These are phyloP conservation scores for Fusarium subtropicale DNA, from an alignment of 2,329 filamentous ascomycete species.

Conservation along the genomic window DNA sequence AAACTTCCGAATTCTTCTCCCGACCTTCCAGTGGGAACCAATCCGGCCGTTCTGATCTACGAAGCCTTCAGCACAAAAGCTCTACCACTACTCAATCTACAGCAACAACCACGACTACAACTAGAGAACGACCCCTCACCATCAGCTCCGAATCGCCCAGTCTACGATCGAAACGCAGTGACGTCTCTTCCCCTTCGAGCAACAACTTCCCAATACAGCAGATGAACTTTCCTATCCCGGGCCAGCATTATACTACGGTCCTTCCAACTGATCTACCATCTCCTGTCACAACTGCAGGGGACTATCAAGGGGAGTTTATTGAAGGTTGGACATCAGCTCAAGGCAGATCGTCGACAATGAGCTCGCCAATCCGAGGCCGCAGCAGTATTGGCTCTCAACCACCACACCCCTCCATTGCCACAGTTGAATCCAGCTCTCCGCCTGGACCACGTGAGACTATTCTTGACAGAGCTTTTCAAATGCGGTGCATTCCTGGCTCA, in stretches of 20 bases:
- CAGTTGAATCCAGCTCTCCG: slow-evolving; percentile 60
- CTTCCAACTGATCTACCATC: slow-evolving; percentile 68
- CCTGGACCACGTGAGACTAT: slow-evolving; percentile 71
- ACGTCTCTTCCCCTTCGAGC: slow-evolving; percentile 69
- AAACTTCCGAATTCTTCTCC: slow-evolving; percentile 56
- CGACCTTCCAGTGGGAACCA: slow-evolving; percentile 60
- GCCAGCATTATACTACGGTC: slow-evolving; percentile 63
- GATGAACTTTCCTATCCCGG: slow-evolving; percentile 54
- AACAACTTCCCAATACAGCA: slow-evolving; percentile 57
- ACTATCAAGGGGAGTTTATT: slow-evolving; percentile 66
- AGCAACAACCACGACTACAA: slow-evolving; percentile 59
- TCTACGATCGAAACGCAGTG: slow-evolving; percentile 70
- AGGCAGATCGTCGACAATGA: slow-evolving; percentile 68
- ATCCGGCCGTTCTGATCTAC: slow-evolving; percentile 49
- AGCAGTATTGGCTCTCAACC: slow-evolving; percentile 66
- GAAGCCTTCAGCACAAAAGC: slow-evolving; percentile 59
- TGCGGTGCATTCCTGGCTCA: slow-evolving; percentile 71
- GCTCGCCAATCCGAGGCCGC: slow-evolving; percentile 66
- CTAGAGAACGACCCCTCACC: slow-evolving; percentile 62
- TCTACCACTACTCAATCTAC: slow-evolving; percentile 62
- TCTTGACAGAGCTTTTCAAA: slow-evolving; percentile 73
- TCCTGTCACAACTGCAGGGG: slow-evolving; percentile 65
- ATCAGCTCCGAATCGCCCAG: slow-evolving; percentile 70
- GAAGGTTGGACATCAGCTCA: slow-evolving; percentile 72
- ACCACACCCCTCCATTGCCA: slow-evolving; percentile 53